A percentile compares a stretch with the other conserved stretches of the same genome.
phyloP scores from a whole-genome alignment of 495 filamentous ascomycete genomes.

The Rostrohypoxylon terebratum region DNA sequence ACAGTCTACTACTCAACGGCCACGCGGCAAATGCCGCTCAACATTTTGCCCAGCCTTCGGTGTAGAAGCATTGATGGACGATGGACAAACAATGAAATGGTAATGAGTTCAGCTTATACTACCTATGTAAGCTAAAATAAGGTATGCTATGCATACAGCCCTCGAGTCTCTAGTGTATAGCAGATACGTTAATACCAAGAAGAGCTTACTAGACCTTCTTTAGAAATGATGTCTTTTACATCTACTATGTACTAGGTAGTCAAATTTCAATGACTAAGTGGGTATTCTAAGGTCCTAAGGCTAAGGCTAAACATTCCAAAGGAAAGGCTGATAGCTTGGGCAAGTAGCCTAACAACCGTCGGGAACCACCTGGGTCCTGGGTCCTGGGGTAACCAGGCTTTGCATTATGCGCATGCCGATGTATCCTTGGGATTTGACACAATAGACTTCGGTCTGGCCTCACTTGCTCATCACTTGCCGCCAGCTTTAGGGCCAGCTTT shows the following conservation, averaged over 20 bases:
- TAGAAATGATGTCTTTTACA: too few relatives aligned
- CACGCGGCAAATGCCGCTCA: background rate
- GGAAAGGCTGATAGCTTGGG: slow-evolving; percentile 12
- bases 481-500: background rate
- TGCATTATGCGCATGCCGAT: slow-evolving; percentile 9
- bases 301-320: slow-evolving; percentile 17
- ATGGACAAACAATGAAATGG: background rate
- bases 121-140: slow-evolving; percentile 12
- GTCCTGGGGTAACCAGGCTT: slow-evolving; percentile 3
- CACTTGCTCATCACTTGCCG: background rate
- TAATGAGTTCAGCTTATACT: slow-evolving; percentile 14
- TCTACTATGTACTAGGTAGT: too few relatives aligned
- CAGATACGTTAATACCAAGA: slow-evolving; percentile 22
- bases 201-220: slow-evolving; percentile 26
- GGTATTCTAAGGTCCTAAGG: slow-evolving; percentile 31
- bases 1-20: background rate
- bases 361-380: slow-evolving; percentile 26
- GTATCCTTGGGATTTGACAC: slow-evolving; percentile 21
- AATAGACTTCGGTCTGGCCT: slow-evolving; percentile 3
- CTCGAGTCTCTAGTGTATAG: slow-evolving; percentile 12
- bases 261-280: slow-evolving; percentile 23
- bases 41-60: background rate
- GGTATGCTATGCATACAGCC: slow-evolving; percentile 35
- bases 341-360: slow-evolving; percentile 23
- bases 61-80: slow-evolving; percentile 5